These are phyloP conservation scores for Aspergillus kassunensis DNA, from an alignment of 495 filamentous ascomycete genomes.

Conservation along the genomic window DNA sequence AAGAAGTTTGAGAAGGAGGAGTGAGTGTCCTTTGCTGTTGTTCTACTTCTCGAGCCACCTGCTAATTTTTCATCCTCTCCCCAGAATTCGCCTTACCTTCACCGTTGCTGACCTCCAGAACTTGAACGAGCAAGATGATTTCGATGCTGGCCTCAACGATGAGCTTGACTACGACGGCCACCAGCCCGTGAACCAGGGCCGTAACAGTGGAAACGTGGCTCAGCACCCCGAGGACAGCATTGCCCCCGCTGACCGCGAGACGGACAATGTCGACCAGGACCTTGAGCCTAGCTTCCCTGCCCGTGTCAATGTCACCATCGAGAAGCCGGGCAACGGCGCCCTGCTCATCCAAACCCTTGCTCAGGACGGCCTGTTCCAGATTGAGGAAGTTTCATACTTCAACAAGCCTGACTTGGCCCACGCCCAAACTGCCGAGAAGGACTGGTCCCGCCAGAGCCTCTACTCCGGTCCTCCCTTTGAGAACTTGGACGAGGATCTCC, in stretches of 20 bases:
- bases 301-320: constrained; percentile 79
- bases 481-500: constrained; percentile 93
- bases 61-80: background rate
- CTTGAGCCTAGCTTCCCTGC: constrained; percentile 67
- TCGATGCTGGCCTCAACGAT: constrained; percentile 44
- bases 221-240: constrained; percentile 56
- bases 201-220: constrained; percentile 45
- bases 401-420: constrained; percentile 65
- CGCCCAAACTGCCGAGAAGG: constrained; percentile 60
- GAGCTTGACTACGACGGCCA: constrained; percentile 52
- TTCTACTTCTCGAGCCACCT: background rate
- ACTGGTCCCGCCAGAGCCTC: constrained; percentile 65
- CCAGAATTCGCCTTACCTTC: constrained; percentile 85
- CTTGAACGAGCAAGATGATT: constrained; percentile 59
- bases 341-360: constrained; percentile 82
- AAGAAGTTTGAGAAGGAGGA: constrained; percentile 84
- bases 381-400: constrained; percentile 91
- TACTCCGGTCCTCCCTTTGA: constrained; percentile 92
- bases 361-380: constrained; percentile 80
- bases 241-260: constrained; percentile 55
- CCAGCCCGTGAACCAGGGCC: constrained; percentile 49
- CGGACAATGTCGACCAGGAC: constrained; percentile 42
- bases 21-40: constrained; percentile 46
- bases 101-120: constrained; percentile 86
- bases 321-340: constrained; percentile 77